These are phyloP conservation scores for Boletus rubescentipes DNA, from an alignment of 768 basidiomycete species.

Conservation along the genomic window DNA sequence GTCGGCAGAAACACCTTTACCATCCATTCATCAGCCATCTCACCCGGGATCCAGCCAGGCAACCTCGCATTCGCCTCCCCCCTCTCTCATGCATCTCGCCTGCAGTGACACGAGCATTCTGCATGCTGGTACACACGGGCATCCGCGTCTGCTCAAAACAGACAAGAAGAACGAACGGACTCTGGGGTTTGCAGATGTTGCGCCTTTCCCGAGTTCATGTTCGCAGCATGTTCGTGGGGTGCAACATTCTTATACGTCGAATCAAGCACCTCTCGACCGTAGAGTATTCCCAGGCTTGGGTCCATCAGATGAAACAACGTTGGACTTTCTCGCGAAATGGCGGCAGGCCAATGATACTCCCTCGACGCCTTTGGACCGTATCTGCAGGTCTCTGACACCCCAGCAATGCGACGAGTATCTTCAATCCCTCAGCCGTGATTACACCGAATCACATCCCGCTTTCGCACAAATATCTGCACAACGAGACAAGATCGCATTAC, in stretches of 20 bases:
- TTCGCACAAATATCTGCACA: slow-evolving; percentile 41
- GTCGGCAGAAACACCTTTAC: slow-evolving; percentile 12
- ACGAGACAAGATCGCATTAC: slow-evolving; percentile 10
- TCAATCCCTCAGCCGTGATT: slow-evolving; percentile 6
- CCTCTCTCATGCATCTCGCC: not conserved
- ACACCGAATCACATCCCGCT: slow-evolving; percentile 46
- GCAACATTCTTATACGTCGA: slow-evolving; percentile 40
- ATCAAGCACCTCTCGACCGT: slow-evolving; percentile 12
- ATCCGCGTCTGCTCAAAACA: not conserved
- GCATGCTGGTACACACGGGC: not conserved
- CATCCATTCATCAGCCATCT: slow-evolving; percentile 8
- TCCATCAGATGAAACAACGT: slow-evolving; percentile 5
- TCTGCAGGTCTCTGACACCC: slow-evolving; percentile 8
- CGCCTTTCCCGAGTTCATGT: slow-evolving; percentile 49
- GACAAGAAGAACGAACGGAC: slow-evolving; percentile 7
- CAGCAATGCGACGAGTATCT: slow-evolving; percentile 19
- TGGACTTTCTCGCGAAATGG: slow-evolving; percentile 21
- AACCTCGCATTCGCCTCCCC: slow-evolving; percentile 7
- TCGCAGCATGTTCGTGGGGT: slow-evolving; percentile 63
- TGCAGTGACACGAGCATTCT: slow-evolving; percentile 7
- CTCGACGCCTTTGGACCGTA: not conserved
- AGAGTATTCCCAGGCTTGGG: not conserved
- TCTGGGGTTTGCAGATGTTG: slow-evolving; percentile 10
- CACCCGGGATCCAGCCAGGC: slow-evolving; percentile 7
- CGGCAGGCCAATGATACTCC: not conserved